These are phyloP conservation scores for Albizia julibrissin DNA, from an alignment of 306 rosid species.

Conservation along the genomic window DNA sequence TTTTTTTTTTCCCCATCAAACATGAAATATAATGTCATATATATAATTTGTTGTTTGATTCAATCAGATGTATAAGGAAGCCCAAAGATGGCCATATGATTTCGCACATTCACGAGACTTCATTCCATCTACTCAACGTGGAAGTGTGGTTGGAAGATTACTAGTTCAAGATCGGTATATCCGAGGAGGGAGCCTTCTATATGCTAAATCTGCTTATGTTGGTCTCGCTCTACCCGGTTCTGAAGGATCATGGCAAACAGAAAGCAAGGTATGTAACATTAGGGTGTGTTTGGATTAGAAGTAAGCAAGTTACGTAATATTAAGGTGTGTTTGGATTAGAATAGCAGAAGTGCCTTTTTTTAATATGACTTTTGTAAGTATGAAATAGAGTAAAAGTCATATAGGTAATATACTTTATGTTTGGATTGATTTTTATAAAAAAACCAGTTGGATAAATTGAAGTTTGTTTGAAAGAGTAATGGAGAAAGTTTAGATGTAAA, in stretches of 20 bases:
- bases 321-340: not conserved
- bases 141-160: constrained; percentile 58
- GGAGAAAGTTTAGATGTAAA: too few relatives aligned
- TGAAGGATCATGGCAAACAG: constrained; percentile 82
- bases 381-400: too few relatives aligned
- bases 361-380: too few relatives aligned
- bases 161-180: constrained; percentile 61
- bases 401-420: too few relatives aligned
- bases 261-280: constrained; percentile 59
- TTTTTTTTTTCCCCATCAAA: not conserved
- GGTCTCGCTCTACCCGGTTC: constrained; percentile 78
- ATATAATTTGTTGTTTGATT: not conserved
- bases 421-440: too few relatives aligned
- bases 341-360: too few relatives aligned
- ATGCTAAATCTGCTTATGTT: constrained; percentile 52
- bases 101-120: constrained; percentile 60
- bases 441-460: too few relatives aligned
- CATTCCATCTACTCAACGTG: constrained; percentile 53
- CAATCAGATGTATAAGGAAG: constrained; percentile 55
- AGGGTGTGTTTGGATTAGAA: not conserved
- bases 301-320: constrained; percentile 54
- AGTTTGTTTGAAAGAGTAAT: too few relatives aligned
- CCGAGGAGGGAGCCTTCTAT: constrained; percentile 29
- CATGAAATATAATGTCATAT: too few relatives aligned
- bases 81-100: constrained; percentile 67